A percentile compares a stretch with the other conserved stretches of the same genome.
phyloP scores from a whole-genome alignment of 345 rosid genomes.

The Clarkia xantiana region DNA sequence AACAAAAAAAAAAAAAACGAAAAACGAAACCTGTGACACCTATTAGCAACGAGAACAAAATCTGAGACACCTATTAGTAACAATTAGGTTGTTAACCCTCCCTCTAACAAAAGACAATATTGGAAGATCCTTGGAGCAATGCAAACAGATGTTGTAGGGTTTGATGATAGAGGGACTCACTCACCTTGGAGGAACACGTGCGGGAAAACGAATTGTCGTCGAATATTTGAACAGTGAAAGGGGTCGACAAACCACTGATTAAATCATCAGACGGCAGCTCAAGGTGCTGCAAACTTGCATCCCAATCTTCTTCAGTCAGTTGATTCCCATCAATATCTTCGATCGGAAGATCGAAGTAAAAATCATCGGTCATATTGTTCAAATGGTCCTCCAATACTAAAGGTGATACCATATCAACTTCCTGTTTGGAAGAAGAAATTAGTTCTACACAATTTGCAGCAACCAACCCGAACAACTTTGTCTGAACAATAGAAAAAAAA shows the following conservation, averaged over 20 bases:
- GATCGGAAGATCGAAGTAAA: conserved; percentile 42
- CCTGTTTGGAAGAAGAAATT: no score
- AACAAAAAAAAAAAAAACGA: no score
- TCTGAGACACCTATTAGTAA: no score
- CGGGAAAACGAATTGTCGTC: conserved; percentile 10
- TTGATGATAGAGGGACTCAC: conserved; percentile 2
- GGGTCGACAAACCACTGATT: conserved; percentile 28
- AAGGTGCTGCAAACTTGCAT: conserved; percentile 36
- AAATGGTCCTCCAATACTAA: conserved; percentile 38
- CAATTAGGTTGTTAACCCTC: no score
- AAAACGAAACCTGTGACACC: no score
- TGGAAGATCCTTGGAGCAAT: no score
- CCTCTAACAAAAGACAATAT: not conserved
- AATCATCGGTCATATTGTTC: conserved; percentile 37
- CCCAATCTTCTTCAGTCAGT: conserved; percentile 38
- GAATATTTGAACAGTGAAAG: conserved; percentile 13
- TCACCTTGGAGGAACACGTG: conserved; percentile 21
- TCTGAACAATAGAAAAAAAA: no score
- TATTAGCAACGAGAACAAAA: no score
- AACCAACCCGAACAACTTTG: no score
- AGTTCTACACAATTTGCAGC: no score
- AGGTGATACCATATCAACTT: conserved; percentile 30
- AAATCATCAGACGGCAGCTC: conserved; percentile 48
- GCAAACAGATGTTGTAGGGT: not conserved
- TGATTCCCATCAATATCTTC: conserved; percentile 39